Base-by-base conservation (phyloP, 2,329 filamentous ascomycete genomes). In the Alternaria angustiovoidea region DNA sequence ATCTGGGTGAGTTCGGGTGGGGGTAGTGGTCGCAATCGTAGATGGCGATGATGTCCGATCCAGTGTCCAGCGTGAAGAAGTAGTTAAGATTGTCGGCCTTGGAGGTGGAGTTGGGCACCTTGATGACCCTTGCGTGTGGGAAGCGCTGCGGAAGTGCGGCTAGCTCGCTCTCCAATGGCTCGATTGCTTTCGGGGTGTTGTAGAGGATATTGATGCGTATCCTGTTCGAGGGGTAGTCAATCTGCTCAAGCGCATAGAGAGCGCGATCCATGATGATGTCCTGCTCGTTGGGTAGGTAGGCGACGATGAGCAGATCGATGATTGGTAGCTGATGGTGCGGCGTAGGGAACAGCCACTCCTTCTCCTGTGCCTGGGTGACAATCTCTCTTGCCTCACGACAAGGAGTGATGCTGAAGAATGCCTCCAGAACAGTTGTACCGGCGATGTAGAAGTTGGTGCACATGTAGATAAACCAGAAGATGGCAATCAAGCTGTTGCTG, bases 21-120 rank as follows among this genome's bases (percentile, higher is more conserved):
- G 82, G 80, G 55, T 83, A 83, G 68, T 84, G 82, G 61, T 84
- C 82, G 59, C 80, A 83, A 65, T 84, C 82, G 65, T 82, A 84
- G 48, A 84, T 82, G 16, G 81, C 81, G 59, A 80, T 82, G 43
- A 83, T 70, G 41, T 84, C 80, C 5, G 81, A 78, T 20, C 79
- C 79, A 7, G 79, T 82, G 20, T 81, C 70, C 18, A 82, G 68
- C 4, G 74, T 76, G 64, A 82, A 79, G 65, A 82, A 84, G 67
- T 82, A 79, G 71, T 84, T 84, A 51, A 84, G 72, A 55, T 84
- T 84, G 68, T 84, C 81, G 20, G 82, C 82, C 62, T 84, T 84
- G 0, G 82, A 84, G 9, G 77, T 83, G 6, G 82, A 84, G 54
- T 79, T 79, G 0, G 80, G 80, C 1, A 84, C 82, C 57, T 83